phyloP scores from a whole-genome alignment of 192 early-diverging fungal genomes.

The Spizellomyces sp. region DNA sequence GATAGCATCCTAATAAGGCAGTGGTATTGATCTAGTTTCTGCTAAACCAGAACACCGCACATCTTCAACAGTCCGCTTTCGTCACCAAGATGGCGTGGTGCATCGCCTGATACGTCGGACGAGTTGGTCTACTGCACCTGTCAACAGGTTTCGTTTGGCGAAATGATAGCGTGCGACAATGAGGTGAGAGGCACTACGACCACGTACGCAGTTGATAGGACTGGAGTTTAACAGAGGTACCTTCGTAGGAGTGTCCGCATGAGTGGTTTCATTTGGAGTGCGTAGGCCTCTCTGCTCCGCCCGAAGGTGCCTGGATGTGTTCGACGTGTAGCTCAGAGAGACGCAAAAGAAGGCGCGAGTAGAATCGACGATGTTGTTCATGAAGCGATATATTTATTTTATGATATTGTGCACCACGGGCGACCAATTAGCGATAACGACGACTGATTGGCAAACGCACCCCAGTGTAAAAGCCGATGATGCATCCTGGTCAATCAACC shows the following conservation, averaged over 20 bases:
- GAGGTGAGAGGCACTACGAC: constrained; percentile 37
- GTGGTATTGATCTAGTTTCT: no score
- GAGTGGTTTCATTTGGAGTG: constrained; percentile 82
- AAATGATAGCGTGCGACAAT: constrained; percentile 77
- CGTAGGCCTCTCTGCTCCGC: constrained; percentile 65
- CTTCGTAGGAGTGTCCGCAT: constrained; percentile 56
- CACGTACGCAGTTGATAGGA: constrained; percentile 18
- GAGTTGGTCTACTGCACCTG: constrained; percentile 68
- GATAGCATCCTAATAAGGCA: no score
- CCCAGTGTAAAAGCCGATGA: no score
- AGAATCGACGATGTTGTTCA: no score
- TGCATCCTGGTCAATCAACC: no score
- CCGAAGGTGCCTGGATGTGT: constrained; percentile 63
- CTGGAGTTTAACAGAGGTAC: not conserved
- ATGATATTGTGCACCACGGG: no score
- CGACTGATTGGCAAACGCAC: no score
- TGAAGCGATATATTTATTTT: no score
- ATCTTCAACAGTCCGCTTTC: no score
- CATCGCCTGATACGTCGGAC: constrained; percentile 43
- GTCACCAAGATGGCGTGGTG: not conserved
- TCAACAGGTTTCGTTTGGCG: constrained; percentile 66
- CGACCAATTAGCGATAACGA: no score
- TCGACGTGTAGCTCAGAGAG: constrained; percentile 12
- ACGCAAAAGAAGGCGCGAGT: no score
- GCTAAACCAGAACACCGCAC: no score